Base-by-base conservation (phyloP, 1,284 basidiomycete species). In the Pyrrhoderma noxium region DNA sequence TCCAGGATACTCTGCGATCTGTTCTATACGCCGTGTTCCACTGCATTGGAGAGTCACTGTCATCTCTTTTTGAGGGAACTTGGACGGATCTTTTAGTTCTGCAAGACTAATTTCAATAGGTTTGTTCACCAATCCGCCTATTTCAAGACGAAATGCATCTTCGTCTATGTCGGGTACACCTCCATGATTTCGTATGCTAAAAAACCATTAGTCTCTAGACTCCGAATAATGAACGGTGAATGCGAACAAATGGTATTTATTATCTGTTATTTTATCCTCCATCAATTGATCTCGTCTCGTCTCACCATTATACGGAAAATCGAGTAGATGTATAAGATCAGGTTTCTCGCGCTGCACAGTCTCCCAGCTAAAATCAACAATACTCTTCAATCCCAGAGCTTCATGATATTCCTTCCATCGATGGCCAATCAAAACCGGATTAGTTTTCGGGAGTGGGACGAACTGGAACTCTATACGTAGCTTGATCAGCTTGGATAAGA, bases 331-430 rank as follows among this genome's bases (percentile, higher is more conserved):
- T 27, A 78, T 70, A 57, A 78, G 65, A 57, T 75, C 72, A 8
- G 71, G 69, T 58, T 79, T 79, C 61, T 79, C 77, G 55, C 69
- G 69, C 54, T 72, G 70, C 19, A 78, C 74, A 1, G 70, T 70
- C 54, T 73, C 68, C 77, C 77, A 79, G 65, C 73, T 77, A 57
- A 69, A 67, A 56, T 76, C 71, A 49, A 76, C 71, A 51, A 77
- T 70, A 22, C 59, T 60, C 55, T 67, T 62, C 31, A 78, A 64
- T 8, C 75, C 77, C 45, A 79, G 67, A 0, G 69, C 72, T 18
- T 70, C 67, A 56, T 79, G 75, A 53, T 79, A 78, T 56, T 75
- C 72, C 56, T 76, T 77, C 74, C 75, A 79, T 19, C 77, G 72
- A 55, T 73, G 61, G 7, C 75, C 75, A 45, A 74, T 66, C 13